Conservation (phyloP, 2,329 filamentous ascomycete genomes). For the Colletotrichum graminicola region DNA sequence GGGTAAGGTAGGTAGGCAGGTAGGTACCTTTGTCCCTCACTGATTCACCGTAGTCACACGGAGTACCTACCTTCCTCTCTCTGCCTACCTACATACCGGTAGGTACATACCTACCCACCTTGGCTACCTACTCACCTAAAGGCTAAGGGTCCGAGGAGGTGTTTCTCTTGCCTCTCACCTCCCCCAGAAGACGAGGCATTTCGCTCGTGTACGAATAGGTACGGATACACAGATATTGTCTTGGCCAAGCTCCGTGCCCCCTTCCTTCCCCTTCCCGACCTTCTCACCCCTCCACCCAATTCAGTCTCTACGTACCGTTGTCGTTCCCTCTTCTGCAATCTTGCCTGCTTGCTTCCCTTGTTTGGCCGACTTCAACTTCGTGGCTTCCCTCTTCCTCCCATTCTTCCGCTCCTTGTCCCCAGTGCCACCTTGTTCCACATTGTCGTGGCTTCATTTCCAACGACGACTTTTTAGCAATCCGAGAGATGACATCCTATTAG, state of each 20-base stretch:
- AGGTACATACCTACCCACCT: no score
- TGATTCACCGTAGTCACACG: not conserved
- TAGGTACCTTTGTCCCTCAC: not conserved
- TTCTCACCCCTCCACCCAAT: not conserved
- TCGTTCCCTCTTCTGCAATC: conserved; percentile 15
- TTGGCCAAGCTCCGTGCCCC: conserved; percentile 25
- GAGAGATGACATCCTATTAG: conserved; percentile 34
- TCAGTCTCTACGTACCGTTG: conserved; percentile 30
- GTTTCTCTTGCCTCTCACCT: not conserved
- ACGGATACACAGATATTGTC: not conserved
- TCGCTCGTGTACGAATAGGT: not conserved
- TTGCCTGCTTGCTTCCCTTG: conserved; percentile 5
- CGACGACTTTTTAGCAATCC: conserved; percentile 4
- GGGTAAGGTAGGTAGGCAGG: no score
- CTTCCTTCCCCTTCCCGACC: conserved; percentile 6
- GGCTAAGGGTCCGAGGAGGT: conserved; percentile 5
- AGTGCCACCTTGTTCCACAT: not conserved
- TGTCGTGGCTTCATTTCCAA: not conserved
- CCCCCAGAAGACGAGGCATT: not conserved
- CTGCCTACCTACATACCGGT: no score
- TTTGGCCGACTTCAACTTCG: conserved; percentile 11
- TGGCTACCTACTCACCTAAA: not conserved
- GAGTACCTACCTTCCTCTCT: not conserved
- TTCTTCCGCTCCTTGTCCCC: conserved; percentile 28
- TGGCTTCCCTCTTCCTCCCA: conserved; percentile 9